Percentiles rank a stretch among this genome's conserved stretches.
phyloP scores from a whole-genome alignment of 495 filamentous ascomycete genomes.

The Trichocladium antarcticum region DNA sequence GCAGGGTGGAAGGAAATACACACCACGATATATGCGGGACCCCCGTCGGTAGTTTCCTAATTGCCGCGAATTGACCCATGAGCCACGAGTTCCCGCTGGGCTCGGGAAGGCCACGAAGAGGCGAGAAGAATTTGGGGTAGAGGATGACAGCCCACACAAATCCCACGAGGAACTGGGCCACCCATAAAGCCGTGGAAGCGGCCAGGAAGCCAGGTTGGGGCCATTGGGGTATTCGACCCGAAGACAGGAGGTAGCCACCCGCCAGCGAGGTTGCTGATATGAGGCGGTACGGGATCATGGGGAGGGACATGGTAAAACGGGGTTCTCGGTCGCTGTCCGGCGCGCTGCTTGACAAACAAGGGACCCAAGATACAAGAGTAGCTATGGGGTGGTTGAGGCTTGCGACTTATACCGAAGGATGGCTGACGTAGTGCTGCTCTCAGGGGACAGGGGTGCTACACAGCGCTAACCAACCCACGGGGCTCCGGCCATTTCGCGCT shows the following conservation, averaged over 20 bases:
- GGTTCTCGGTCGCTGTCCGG: too few species aligned
- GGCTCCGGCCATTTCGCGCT: too few species aligned
- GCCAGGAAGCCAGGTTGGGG: constrained; percentile 16
- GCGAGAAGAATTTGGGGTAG: constrained; percentile 65
- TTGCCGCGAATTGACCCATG: constrained; percentile 46
- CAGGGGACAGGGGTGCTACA: too few species aligned
- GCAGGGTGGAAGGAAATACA: neutral
- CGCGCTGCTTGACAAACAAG: too few species aligned
- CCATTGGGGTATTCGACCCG: constrained; percentile 17
- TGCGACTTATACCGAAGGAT: too few species aligned
- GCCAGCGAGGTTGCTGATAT: constrained; percentile 19
- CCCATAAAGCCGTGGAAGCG: constrained; percentile 19
- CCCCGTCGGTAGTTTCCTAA: constrained; percentile 50
- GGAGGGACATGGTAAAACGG: neutral
- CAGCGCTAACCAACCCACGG: too few species aligned
- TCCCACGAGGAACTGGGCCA: constrained; percentile 20
- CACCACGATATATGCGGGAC: constrained; percentile 51
- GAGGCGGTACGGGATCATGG: constrained; percentile 15
- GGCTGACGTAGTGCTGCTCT: too few species aligned
- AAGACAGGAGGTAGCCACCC: constrained; percentile 27
- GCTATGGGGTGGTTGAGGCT: too few species aligned
- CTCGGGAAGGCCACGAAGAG: constrained; percentile 52
- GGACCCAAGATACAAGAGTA: too few species aligned
- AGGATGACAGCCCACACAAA: constrained; percentile 45
- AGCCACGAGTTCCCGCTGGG: constrained; percentile 37